Percentiles rank a stretch among this genome's conserved stretches.
Conservation (phyloP, 805 yeast genomes). For the Saccharomycopsis schoenii region DNA sequence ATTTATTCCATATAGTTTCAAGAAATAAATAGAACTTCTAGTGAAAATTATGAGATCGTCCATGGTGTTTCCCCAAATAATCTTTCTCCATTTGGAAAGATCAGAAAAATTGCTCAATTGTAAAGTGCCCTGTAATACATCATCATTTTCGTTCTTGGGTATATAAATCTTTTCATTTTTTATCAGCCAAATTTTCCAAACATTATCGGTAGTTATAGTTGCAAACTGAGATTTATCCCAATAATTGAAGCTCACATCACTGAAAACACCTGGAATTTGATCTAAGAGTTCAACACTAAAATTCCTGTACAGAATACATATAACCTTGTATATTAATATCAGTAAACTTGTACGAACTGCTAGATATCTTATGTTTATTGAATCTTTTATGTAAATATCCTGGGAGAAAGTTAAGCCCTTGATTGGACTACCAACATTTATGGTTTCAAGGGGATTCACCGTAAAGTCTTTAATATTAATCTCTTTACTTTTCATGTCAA, state of each 20-base stretch:
- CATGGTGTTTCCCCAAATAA: slow-evolving; percentile 34
- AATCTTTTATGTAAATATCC: not conserved
- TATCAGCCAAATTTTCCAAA: slow-evolving; percentile 35
- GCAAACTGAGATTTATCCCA: slow-evolving; percentile 31
- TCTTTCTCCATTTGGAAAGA: slow-evolving; percentile 44
- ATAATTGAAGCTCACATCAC: slow-evolving; percentile 39
- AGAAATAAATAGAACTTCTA: slow-evolving; percentile 28
- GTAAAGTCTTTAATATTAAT: not conserved
- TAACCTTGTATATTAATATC: slow-evolving; percentile 28
- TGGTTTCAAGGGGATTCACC: not conserved
- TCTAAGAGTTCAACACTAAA: slow-evolving; percentile 23
- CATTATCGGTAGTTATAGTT: slow-evolving; percentile 43
- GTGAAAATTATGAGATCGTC: slow-evolving; percentile 29
- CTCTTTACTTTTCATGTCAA: not conserved
- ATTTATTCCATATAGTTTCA: not conserved
- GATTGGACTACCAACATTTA: not conserved
- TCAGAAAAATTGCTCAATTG: slow-evolving; percentile 35
- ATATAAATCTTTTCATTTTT: not conserved
- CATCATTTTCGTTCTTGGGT: not conserved
- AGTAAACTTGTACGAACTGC: slow-evolving; percentile 31
- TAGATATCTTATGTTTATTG: slow-evolving; percentile 20
- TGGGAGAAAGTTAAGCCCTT: not conserved
- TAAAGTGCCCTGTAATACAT: slow-evolving; percentile 22
- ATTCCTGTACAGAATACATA: not conserved
- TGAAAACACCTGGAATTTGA: slow-evolving; percentile 21